A percentile compares a stretch with the other conserved stretches of the same genome.
phyloP scores from a whole-genome alignment of 345 rosid species.

The Populus nigra region DNA sequence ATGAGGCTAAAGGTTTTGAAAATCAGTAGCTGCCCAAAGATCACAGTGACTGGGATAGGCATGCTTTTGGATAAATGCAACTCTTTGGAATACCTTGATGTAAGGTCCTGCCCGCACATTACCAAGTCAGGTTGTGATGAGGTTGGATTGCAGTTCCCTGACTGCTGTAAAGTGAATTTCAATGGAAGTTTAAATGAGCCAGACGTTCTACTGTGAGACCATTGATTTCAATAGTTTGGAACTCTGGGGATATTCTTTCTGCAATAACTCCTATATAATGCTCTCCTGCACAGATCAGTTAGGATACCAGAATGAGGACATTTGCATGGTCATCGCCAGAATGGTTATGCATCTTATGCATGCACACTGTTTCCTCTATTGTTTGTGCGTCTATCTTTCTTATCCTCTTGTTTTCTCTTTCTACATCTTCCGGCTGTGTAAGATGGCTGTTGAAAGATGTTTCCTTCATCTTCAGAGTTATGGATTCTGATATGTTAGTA shows the following conservation, averaged over 20 bases:
- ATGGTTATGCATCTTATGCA: constrained; percentile 19
- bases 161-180: constrained; percentile 74
- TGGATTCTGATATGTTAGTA: not conserved
- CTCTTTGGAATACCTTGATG: constrained; percentile 70
- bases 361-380: constrained; percentile 1
- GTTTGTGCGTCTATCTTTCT: not conserved
- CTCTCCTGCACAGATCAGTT: not conserved
- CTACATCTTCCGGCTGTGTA: not conserved
- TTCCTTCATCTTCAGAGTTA: not conserved
- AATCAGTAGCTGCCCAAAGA: constrained; percentile 69
- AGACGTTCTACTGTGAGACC: constrained; percentile 47
- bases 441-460: constrained; percentile 5
- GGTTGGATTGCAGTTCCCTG: constrained; percentile 74
- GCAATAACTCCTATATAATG: not conserved
- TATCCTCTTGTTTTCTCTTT: not conserved
- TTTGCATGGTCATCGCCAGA: not conserved
- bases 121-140: constrained; percentile 72
- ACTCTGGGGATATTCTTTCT: not conserved
- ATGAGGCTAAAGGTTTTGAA: constrained; percentile 64
- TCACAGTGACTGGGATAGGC: constrained; percentile 63
- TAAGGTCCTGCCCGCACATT: constrained; percentile 75
- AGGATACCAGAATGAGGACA: not conserved
- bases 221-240: constrained; percentile 1
- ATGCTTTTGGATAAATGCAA: constrained; percentile 65
- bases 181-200: constrained; percentile 63